These are phyloP conservation scores for Piromyces sp. DNA, from an alignment of 192 early-diverging fungal species.

Conservation along the genomic window DNA sequence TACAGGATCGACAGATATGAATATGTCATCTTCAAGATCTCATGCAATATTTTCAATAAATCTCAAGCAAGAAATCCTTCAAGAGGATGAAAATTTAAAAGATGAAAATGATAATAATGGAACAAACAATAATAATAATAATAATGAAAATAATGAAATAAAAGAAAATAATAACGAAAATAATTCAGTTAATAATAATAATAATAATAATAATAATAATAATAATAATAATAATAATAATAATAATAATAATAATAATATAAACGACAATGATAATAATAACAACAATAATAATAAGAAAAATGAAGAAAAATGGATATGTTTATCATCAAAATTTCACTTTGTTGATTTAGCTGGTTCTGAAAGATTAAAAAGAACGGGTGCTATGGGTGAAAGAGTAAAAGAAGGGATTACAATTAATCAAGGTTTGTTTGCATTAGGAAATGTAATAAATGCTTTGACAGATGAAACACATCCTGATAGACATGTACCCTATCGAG, in stretches of 20 bases:
- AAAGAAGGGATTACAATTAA: constrained; percentile 97
- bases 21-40: constrained; percentile 78
- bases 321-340: constrained; percentile 64
- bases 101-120: neutral
- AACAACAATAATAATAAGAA: too few relatives aligned
- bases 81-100: constrained; percentile 4
- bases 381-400: constrained; percentile 77
- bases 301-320: neutral
- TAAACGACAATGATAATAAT: neutral
- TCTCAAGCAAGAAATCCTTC: constrained; percentile 44
- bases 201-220: neutral
- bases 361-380: constrained; percentile 81
- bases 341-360: constrained; percentile 98
- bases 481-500: constrained; percentile 84
- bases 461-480: constrained; percentile 42
- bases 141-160: neutral
- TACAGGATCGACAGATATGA: constrained; percentile 95
- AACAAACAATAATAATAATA: neutral
- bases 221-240: neutral
- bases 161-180: neutral
- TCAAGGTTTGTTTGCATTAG: constrained; percentile 81
- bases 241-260: neutral
- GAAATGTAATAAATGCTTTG: constrained; percentile 95
- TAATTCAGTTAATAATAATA: too few relatives aligned
- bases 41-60: constrained; percentile 94